Evolutionary conservation across 768 basidiomycete genomes (phyloP).

Genomic region (Rhodotorula kratochvilovae): DNA sequence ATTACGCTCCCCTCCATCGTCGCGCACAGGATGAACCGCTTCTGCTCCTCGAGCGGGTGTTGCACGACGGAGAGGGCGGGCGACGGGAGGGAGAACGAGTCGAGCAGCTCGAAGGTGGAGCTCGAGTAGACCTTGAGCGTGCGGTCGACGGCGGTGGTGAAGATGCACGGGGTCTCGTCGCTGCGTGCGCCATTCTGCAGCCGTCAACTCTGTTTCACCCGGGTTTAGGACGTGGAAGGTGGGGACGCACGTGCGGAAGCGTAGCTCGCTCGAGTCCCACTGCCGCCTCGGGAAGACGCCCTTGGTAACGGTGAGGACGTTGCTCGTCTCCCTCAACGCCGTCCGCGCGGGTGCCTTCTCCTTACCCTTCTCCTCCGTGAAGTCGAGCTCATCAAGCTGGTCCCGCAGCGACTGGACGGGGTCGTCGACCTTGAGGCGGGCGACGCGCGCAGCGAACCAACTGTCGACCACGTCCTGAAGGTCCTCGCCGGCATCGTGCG

Average conservation of each 20-base stretch:
- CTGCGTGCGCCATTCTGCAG: neutral
- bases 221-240: too few relatives aligned
- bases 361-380: neutral
- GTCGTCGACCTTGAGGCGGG: conserved; percentile 5
- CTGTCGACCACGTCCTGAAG: conserved; percentile 32
- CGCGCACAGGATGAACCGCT: conserved; percentile 34
- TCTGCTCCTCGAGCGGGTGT: conserved; percentile 6
- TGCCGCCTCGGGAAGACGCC: conserved; percentile 10
- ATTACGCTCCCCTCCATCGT: conserved; percentile 41
- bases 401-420: neutral
- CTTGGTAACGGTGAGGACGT: conserved; percentile 19
- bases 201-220: too few relatives aligned
- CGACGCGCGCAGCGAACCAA: conserved; percentile 1
- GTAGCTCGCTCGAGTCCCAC: conserved; percentile 21
- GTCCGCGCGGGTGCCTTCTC: neutral
- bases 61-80: conserved; percentile 39
- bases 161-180: conserved; percentile 28
- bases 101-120: conserved; percentile 36
- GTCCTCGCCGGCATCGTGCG: neutral
- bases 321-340: conserved; percentile 14
- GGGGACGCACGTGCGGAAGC: conserved; percentile 18
- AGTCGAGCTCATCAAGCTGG: neutral
- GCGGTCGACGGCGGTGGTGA: conserved; percentile 44
- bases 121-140: conserved; percentile 41
- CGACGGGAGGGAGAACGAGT: conserved; percentile 35